Evolutionary conservation across 1,284 basidiomycete genomes (phyloP).

Genomic region (Ceratorhiza oryzae-sativae): DNA sequence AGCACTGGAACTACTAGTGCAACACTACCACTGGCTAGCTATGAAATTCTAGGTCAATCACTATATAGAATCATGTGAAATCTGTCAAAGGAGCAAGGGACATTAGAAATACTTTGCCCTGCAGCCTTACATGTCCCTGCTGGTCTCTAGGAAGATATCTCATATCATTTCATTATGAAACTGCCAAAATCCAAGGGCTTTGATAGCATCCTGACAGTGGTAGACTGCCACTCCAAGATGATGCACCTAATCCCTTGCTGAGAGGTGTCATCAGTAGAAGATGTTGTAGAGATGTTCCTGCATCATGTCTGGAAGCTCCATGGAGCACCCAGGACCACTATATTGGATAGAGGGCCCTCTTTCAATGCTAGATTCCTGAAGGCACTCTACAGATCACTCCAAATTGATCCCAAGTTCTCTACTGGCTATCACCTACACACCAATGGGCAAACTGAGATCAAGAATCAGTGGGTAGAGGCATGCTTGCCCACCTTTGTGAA

Average conservation of each 20-base stretch:
- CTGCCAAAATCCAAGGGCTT: conserved; percentile 41
- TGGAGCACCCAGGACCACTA: conserved; percentile 3
- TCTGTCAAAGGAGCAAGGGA: conserved; percentile 40
- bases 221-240: conserved; percentile 44
- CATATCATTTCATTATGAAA: conserved; percentile 43
- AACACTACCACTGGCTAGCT: conserved; percentile 15
- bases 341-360: conserved; percentile 19
- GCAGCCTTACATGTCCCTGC: conserved; percentile 42
- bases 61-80: conserved; percentile 22
- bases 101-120: conserved; percentile 37
- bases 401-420: conserved; percentile 43
- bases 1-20: conserved; percentile 42
- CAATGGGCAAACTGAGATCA: conserved; percentile 47
- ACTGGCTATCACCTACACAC: conserved; percentile 51
- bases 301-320: conserved; percentile 32
- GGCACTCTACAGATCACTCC: conserved; percentile 39
- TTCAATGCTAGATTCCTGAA: conserved; percentile 47
- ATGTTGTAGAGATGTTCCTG: conserved; percentile 23
- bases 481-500: conserved; percentile 18
- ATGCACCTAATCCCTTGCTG: conserved; percentile 42
- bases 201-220: conserved; percentile 45
- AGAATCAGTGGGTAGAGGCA: conserved; percentile 34
- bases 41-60: conserved; percentile 9
- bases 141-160: conserved; percentile 41
- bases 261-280: neutral